phyloP scores from a whole-genome alignment of 306 rosid genomes.

The Sechiopsis laciniata region DNA sequence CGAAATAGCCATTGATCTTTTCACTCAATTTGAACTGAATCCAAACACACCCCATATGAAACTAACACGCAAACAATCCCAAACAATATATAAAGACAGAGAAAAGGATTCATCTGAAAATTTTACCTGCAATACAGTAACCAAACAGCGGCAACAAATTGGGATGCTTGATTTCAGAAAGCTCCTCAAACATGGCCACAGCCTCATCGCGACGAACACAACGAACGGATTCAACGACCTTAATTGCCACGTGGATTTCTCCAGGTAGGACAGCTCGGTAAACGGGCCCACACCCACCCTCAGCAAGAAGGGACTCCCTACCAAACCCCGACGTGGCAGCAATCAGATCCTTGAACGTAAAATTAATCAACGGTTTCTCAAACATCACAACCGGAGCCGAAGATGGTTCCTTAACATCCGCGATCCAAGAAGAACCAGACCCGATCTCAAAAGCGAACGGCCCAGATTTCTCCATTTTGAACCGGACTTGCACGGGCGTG shows the following conservation, averaged over 20 bases:
- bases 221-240: slow-evolving; percentile 69
- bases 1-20: too few relatives aligned
- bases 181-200: slow-evolving; percentile 49
- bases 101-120: not conserved
- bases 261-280: slow-evolving; percentile 79
- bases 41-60: too few relatives aligned
- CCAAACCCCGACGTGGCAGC: slow-evolving; percentile 97
- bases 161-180: slow-evolving; percentile 66
- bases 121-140: slow-evolving; percentile 86
- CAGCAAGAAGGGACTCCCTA: slow-evolving; percentile 76
- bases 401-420: slow-evolving; percentile 74
- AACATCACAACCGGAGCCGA: slow-evolving; percentile 82
- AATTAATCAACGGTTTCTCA: slow-evolving; percentile 84
- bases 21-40: too few relatives aligned
- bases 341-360: slow-evolving; percentile 72
- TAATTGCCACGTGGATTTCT: slow-evolving; percentile 90
- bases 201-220: slow-evolving; percentile 48
- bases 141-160: slow-evolving; percentile 82
- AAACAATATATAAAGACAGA: not conserved
- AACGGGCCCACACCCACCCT: slow-evolving; percentile 91
- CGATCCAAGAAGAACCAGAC: slow-evolving; percentile 87
- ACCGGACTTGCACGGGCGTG: slow-evolving; percentile 42
- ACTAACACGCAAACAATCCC: not conserved
- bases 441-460: slow-evolving; percentile 85
- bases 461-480: slow-evolving; percentile 74